Evolutionary conservation across 306 rosid genomes (phyloP).

Genomic region (Glycine soja): DNA sequence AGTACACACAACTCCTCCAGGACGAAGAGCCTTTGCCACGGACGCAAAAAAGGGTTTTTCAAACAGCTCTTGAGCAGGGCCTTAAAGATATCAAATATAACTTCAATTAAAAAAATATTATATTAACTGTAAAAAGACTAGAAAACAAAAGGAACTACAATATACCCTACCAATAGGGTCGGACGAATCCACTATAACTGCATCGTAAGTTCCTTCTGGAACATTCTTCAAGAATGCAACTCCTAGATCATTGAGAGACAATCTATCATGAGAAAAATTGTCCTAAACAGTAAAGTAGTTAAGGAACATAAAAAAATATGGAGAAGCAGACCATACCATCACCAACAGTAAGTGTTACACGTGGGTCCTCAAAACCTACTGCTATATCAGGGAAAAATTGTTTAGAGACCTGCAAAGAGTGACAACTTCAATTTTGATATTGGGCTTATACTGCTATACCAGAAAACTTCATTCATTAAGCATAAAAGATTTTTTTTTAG

Average conservation of each 20-base stretch:
- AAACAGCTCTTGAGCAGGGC: conserved; percentile 99
- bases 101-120: conserved; percentile 5
- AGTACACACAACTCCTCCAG: conserved; percentile 96
- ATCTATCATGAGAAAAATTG: conserved; percentile 27
- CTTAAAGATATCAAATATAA: conserved; percentile 52
- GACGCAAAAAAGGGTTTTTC: conserved; percentile 88
- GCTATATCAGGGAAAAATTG: conserved; percentile 87
- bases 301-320: conserved; percentile 17
- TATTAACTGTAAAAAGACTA: neutral
- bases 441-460: neutral
- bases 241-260: conserved; percentile 62
- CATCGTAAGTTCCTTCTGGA: conserved; percentile 91
- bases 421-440: conserved; percentile 15
- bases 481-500: neutral
- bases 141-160: neutral
- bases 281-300: neutral
- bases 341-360: conserved; percentile 82
- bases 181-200: conserved; percentile 93
- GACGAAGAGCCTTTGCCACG: conserved; percentile 91
- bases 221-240: conserved; percentile 92
- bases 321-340: conserved; percentile 72
- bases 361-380: conserved; percentile 83
- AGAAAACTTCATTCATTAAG: neutral
- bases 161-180: conserved; percentile 83
- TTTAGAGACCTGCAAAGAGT: conserved; percentile 74